Conservation (phyloP, 2,329 filamentous ascomycete species). For the Aspergillus felis region DNA sequence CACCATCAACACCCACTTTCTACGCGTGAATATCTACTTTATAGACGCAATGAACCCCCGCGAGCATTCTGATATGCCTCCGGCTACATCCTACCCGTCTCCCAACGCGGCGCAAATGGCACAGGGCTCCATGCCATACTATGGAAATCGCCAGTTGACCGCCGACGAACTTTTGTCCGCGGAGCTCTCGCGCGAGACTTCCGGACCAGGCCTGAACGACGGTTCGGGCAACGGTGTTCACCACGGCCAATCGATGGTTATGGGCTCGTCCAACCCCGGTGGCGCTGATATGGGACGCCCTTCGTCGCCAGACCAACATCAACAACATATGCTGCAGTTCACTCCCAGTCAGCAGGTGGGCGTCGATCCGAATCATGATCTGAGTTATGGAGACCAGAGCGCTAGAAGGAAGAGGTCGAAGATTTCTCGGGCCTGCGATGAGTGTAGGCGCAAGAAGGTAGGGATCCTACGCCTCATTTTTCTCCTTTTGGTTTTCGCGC, state of each 20-base stretch:
- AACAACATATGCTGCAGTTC: slow-evolving; percentile 41
- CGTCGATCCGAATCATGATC: slow-evolving; percentile 43
- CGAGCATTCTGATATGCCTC: slow-evolving; percentile 42
- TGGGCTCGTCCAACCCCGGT: slow-evolving; percentile 35
- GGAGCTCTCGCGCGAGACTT: slow-evolving; percentile 46
- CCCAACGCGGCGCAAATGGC: slow-evolving; percentile 43
- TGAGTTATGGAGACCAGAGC: slow-evolving; percentile 57
- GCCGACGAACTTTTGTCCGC: slow-evolving; percentile 47
- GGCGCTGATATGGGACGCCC: slow-evolving; percentile 35
- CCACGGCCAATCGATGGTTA: slow-evolving; percentile 38
- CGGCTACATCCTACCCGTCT: slow-evolving; percentile 42
- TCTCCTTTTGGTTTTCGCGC: slow-evolving; percentile 8
- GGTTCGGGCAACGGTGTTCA: slow-evolving; percentile 37
- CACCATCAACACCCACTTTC: slow-evolving; percentile 19
- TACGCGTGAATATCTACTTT: slow-evolving; percentile 8
- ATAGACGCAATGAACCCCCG: slow-evolving; percentile 35
- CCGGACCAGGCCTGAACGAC: slow-evolving; percentile 41
- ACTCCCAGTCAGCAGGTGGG: slow-evolving; percentile 42
- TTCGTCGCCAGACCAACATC: slow-evolving; percentile 36
- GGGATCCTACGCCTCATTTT: slow-evolving; percentile 9
- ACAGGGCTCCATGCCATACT: slow-evolving; percentile 43
- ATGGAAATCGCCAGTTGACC: slow-evolving; percentile 42
- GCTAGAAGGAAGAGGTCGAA: slow-evolving; percentile 75
- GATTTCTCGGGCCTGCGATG: slow-evolving; percentile 83
- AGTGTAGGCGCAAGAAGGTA: slow-evolving; percentile 79